A percentile compares a stretch with the other conserved stretches of the same genome.
phyloP scores from a whole-genome alignment of 208 protist genomes.

The Leishmania arabica region DNA sequence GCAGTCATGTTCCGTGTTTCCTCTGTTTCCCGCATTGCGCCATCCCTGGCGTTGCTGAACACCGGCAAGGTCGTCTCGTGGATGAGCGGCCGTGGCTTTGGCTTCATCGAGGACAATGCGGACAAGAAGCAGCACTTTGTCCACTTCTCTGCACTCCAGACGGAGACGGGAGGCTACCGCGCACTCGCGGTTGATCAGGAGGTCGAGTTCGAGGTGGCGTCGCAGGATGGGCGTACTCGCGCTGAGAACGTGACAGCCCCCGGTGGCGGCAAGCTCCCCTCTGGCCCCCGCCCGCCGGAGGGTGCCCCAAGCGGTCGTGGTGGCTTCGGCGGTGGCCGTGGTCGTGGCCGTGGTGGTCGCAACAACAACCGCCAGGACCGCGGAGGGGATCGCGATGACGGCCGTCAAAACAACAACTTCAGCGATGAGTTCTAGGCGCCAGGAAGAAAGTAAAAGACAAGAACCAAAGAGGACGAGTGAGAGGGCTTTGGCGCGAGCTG shows the following conservation, averaged over 20 bases:
- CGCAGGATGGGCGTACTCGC: constrained; percentile 86
- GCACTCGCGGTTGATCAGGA: constrained; percentile 85
- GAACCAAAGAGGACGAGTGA: not conserved
- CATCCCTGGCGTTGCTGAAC: constrained; percentile 74
- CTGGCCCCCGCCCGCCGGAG: constrained; percentile 77
- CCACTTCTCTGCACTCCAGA: constrained; percentile 90
- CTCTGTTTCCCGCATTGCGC: constrained; percentile 51
- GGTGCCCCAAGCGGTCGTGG: constrained; percentile 36
- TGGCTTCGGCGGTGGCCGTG: constrained; percentile 47
- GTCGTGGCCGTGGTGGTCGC: constrained; percentile 34
- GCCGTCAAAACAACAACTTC: constrained; percentile 64
- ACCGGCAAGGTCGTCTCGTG: constrained; percentile 89
- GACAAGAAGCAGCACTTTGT: constrained; percentile 94
- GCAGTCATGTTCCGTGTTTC: constrained; percentile 71
- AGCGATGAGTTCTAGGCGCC: constrained; percentile 77
- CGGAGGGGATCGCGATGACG: constrained; percentile 38
- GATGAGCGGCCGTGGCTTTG: constrained; percentile 89
- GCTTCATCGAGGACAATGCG: constrained; percentile 89
- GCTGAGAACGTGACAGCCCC: constrained; percentile 87
- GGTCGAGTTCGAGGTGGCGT: constrained; percentile 91
- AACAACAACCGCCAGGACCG: constrained; percentile 46
- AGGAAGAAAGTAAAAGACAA: not conserved
- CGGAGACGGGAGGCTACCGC: constrained; percentile 87
- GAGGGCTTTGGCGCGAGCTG: not conserved
- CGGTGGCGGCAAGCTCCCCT: constrained; percentile 82